Evolutionary conservation across 2,329 filamentous ascomycete species (phyloP), one percentile per base, ranked within the genome.

Genomic region (Albophoma yamanashiensis): DNA sequence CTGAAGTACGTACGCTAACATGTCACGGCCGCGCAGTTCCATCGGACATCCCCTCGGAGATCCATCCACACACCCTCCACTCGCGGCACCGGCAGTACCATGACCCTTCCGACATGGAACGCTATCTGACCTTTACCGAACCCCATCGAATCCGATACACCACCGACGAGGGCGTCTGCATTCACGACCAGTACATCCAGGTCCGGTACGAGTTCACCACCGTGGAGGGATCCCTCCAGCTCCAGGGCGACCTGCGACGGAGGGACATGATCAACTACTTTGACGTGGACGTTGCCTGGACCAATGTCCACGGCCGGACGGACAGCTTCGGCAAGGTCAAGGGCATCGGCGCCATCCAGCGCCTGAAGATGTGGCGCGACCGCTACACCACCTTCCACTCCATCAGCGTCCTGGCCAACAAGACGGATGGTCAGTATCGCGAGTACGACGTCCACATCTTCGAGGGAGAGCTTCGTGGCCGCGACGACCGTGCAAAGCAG

Each of bases 251-350:
- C 59, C 64, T 82, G 43, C 75, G 79, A 27, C 68, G 71, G 38
- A 78, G 77, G 65, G 76, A 80, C 52, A 66, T 82, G 27, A 65
- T 82, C 39, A 79, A 77, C 64, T 81, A 79, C 67, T 82, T 77
- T 60, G 79, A 82, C 61, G 74, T 80, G 39, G 79, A 82, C 62
- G 79, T 82, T 12, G 71, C 79, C 42, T 82, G 79, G 79, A 79
- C 78, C 27, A 79, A 82, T 62, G 68, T 73, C 4, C 77, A 82
- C 62, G 71, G 76, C 55, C 74, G 79, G 45, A 81, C 77, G 3
- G 79, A 82, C 67, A 68, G 74, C 20, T 80, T 80, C 62, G 79
- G 79, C 55, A 80, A 76, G 39, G 74, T 82, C 15, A 75, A 76
- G 60, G 79, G 79, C 25, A 73, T 82, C 59, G 79, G 78, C 1